Conservation (phyloP, 352 stramenopile species). For the Globisporangium mamillatum region DNA sequence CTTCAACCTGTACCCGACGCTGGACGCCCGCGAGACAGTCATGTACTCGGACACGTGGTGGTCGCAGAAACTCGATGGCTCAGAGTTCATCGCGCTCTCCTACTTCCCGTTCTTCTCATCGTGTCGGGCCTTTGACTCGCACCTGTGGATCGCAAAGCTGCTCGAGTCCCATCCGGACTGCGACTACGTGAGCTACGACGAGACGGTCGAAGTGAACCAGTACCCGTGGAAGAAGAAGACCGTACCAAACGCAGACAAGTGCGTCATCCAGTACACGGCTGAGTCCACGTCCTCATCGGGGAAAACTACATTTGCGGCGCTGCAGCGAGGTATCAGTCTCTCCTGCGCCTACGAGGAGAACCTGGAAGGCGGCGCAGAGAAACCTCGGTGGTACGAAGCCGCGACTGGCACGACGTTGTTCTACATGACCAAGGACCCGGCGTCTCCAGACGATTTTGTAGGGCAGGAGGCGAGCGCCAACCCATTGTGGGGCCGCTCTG, state of each 20-base stretch:
- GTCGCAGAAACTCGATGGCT: constrained; percentile 57
- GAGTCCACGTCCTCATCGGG: constrained; percentile 20
- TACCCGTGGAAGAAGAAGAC: constrained; percentile 89
- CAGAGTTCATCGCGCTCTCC: constrained; percentile 83
- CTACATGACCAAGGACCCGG: constrained; percentile 80
- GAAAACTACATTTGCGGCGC: constrained; percentile 13
- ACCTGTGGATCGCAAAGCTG: constrained; percentile 92
- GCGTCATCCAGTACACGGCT: constrained; percentile 55
- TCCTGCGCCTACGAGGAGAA: constrained; percentile 91
- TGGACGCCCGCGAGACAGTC: constrained; percentile 37
- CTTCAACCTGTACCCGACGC: constrained; percentile 49
- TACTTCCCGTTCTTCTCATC: constrained; percentile 97
- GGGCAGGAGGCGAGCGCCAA: constrained; percentile 22
- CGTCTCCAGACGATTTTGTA: constrained; percentile 59
- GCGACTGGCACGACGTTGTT: constrained; percentile 79
- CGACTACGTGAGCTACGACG: constrained; percentile 74
- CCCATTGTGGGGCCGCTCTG: constrained; percentile 56
- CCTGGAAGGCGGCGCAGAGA: constrained; percentile 68
- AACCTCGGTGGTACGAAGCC: constrained; percentile 88
- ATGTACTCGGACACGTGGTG: constrained; percentile 69
- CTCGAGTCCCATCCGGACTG: constrained; percentile 95
- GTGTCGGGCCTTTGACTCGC: constrained; percentile 93
- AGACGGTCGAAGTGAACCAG: constrained; percentile 91
- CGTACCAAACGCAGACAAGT: constrained; percentile 77
- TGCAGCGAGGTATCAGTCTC: constrained; percentile 77